Evolutionary conservation across 768 basidiomycete species (phyloP), one percentile per base, ranked within the genome.

Genomic region (Russula dissimulans): DNA sequence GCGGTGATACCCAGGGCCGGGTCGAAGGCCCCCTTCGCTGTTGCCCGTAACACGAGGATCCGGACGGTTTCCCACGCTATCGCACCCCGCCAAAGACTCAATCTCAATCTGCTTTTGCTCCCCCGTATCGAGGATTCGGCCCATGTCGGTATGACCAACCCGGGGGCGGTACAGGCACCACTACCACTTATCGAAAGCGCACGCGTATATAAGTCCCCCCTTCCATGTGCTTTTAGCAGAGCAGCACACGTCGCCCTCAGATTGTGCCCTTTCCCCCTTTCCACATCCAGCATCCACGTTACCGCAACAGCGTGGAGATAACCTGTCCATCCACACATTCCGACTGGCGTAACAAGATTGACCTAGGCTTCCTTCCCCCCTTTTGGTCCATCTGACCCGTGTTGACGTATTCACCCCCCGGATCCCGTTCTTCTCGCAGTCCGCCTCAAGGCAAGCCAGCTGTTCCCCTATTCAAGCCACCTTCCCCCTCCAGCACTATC

Each of bases 391-490:
- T 45, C 49, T 38, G 47, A 11, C 42, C 59, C 60, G 51, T 56
- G 50, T 57, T 62, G 55, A 61, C 63, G 63, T 62, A 53, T 29
- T 17, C 9, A 8, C 15, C 50, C 62, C 62, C 62, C 44, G 55
- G 41, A 61, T 47, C 55, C 50, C 45, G 42, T 52, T 53, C 22
- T 32, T 17, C 54, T 38, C 31, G 55, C 44, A 15, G 32, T 49
- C 22, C n/a, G 31, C 62, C 62, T 64, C 63, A 60, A 64, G 63
- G 63, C 63, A 43, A 54, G 29, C 26, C 54, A 63, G 47, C 39
- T 50, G 55, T 50, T 54, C 63, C 56, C 60, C 60, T 62, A 57
- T 62, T 54, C 53, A 18, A 54, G 53, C 31, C n/a, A 10, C 10
- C 34, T 10, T 36, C 34, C 34, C 34, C 34, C 46, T 8, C 51